These are phyloP conservation scores for Saccharomyces kudriavzevii DNA, from an alignment of 805 yeast species.

Conservation along the genomic window DNA sequence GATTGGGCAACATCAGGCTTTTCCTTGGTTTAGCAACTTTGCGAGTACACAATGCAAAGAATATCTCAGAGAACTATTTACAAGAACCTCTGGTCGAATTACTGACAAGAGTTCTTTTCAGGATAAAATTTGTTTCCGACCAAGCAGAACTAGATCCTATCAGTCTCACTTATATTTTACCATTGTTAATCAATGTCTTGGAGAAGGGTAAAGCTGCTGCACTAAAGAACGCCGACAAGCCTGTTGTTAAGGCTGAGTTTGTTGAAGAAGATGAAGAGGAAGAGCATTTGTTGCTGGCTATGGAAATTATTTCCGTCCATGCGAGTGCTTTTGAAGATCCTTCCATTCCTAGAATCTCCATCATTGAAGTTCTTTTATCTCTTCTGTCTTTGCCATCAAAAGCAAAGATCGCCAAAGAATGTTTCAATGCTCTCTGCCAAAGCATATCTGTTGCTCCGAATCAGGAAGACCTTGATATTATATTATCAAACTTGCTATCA, in stretches of 20 bases:
- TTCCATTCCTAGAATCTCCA: slow-evolving; percentile 58
- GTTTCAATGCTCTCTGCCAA: slow-evolving; percentile 69
- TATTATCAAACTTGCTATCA: slow-evolving; percentile 49
- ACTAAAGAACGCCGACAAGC: slow-evolving; percentile 44
- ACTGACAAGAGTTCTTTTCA: slow-evolving; percentile 61
- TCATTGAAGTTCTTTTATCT: slow-evolving; percentile 53
- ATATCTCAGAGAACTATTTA: slow-evolving; percentile 38
- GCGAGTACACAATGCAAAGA: slow-evolving; percentile 42
- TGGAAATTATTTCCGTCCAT: slow-evolving; percentile 66
- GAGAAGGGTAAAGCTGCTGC: slow-evolving; percentile 56
- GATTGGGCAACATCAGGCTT: slow-evolving; percentile 42
- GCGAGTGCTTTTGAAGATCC: slow-evolving; percentile 60
- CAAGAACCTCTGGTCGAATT: slow-evolving; percentile 48
- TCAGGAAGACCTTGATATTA: slow-evolving; percentile 46
- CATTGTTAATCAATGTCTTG: slow-evolving; percentile 61
- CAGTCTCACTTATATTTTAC: slow-evolving; percentile 66
- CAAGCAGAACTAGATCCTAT: slow-evolving; percentile 61
- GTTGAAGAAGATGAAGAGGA: slow-evolving; percentile 81
- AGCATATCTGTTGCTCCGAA: slow-evolving; percentile 59
- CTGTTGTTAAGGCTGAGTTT: slow-evolving; percentile 53
- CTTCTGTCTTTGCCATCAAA: slow-evolving; percentile 68
- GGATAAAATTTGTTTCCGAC: slow-evolving; percentile 65
- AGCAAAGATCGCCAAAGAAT: slow-evolving; percentile 76
- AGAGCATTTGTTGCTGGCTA: slow-evolving; percentile 68
- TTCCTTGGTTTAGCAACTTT: slow-evolving; percentile 66